Conservation (phyloP, 1,284 basidiomycete genomes). For the Puccinia triticina region DNA sequence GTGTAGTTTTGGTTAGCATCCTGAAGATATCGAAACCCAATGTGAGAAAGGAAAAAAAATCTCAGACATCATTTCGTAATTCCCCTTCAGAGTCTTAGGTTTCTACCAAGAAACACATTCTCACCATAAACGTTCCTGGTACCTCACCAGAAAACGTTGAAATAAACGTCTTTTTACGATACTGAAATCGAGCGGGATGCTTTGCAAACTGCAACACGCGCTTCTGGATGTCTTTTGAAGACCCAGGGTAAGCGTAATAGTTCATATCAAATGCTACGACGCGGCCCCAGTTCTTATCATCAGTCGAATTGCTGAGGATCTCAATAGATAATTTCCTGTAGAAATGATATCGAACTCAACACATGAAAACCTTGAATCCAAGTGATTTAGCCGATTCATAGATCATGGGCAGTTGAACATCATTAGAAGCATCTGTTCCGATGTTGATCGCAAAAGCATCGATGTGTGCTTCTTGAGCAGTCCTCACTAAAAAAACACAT, state of each 20-base stretch:
- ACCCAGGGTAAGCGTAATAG: conserved; percentile 39
- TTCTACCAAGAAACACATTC: neutral
- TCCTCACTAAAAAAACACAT: conserved; percentile 15
- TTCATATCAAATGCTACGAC: conserved; percentile 46
- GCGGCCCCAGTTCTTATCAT: neutral
- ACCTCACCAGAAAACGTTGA: conserved; percentile 48
- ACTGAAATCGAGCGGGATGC: conserved; percentile 38
- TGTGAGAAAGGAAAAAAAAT: neutral
- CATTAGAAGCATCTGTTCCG: conserved; percentile 26
- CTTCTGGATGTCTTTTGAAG: conserved; percentile 35
- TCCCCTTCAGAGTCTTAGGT: neutral
- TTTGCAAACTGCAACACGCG: conserved; percentile 33
- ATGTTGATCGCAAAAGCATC: conserved; percentile 47
- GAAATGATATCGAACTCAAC: conserved; percentile 23
- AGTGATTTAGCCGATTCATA: conserved; percentile 31
- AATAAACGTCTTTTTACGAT: conserved; percentile 30
- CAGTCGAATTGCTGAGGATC: neutral
- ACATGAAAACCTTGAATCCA: conserved; percentile 30
- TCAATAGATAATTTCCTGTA: neutral
- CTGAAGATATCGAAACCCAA: conserved; percentile 8
- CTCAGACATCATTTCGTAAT: neutral
- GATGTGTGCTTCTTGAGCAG: conserved; percentile 36
- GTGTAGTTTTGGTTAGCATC: conserved; percentile 44
- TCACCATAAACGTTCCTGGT: conserved; percentile 42
- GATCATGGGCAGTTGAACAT: conserved; percentile 15